Evolutionary conservation across 495 filamentous ascomycete species (phyloP).

Genomic region (Penicillium roqueforti): DNA sequence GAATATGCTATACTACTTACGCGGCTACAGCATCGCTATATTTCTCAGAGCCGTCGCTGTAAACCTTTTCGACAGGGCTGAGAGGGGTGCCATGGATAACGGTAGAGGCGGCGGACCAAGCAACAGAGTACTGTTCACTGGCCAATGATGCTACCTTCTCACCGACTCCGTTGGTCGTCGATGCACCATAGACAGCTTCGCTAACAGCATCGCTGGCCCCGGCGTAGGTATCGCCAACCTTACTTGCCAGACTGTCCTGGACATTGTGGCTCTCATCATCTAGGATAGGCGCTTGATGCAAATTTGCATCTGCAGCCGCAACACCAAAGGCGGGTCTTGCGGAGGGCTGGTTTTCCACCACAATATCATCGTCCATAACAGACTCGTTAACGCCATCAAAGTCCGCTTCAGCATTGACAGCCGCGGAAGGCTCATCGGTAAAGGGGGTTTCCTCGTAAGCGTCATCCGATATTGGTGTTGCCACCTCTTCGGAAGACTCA

Average conservation of each 20-base stretch:
- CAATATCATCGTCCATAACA: conserved; percentile 22
- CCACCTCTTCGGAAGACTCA: conserved; percentile 14
- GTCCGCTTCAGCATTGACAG: not conserved
- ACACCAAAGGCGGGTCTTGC: conserved; percentile 19
- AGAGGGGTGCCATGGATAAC: conserved; percentile 55
- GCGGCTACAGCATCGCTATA: conserved; percentile 58
- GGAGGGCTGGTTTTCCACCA: conserved; percentile 18
- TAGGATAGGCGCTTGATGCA: conserved; percentile 33
- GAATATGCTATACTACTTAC: conserved; percentile 35
- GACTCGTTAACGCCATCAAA: not conserved
- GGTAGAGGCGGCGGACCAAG: conserved; percentile 53
- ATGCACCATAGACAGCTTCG: conserved; percentile 46
- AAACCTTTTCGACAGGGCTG: conserved; percentile 45
- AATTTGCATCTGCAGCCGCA: conserved; percentile 21
- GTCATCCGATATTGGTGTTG: not conserved
- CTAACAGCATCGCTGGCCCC: conserved; percentile 41
- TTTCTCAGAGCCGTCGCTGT: conserved; percentile 51
- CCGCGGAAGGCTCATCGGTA: not conserved
- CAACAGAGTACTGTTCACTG: conserved; percentile 52
- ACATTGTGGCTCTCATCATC: conserved; percentile 46
- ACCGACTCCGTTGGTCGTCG: conserved; percentile 40
- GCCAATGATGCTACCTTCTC: conserved; percentile 47
- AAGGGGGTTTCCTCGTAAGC: not conserved
- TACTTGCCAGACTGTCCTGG: conserved; percentile 47
- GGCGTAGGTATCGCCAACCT: conserved; percentile 47